These are phyloP conservation scores for Penicillium brevicompactum DNA, from an alignment of 2,329 filamentous ascomycete genomes.

Conservation along the genomic window DNA sequence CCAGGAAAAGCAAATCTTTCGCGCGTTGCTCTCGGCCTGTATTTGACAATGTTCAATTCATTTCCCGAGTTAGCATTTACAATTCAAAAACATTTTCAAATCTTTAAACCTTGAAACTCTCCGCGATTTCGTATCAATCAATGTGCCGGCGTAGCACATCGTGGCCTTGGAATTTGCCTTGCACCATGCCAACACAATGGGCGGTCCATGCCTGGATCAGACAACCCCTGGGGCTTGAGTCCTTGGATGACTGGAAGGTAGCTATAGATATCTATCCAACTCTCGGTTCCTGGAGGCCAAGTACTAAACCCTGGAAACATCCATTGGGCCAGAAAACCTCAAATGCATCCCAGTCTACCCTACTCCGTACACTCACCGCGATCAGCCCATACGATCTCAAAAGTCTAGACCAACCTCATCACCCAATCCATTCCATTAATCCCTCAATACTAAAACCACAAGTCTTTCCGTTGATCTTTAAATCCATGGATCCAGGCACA, in stretches of 20 bases:
- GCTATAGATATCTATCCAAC: too few relatives aligned
- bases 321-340: too few relatives aligned
- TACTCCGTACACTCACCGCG: too few relatives aligned
- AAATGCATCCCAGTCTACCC: too few relatives aligned
- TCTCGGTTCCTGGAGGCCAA: too few relatives aligned
- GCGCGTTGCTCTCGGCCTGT: not conserved
- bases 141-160: not conserved
- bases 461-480: not conserved
- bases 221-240: too few relatives aligned
- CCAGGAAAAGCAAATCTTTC: slow-evolving; percentile 10
- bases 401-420: not conserved
- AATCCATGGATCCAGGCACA: not conserved
- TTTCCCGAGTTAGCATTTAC: slow-evolving; percentile 11
- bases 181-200: too few relatives aligned
- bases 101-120: too few relatives aligned
- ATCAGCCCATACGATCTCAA: too few relatives aligned
- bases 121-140: not conserved
- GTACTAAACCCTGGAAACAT: too few relatives aligned
- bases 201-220: too few relatives aligned
- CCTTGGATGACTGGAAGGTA: too few relatives aligned
- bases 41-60: slow-evolving; percentile 7
- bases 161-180: not conserved
- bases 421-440: not conserved
- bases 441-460: not conserved
- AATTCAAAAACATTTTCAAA: slow-evolving; percentile 8